phyloP scores from a whole-genome alignment of 129 eudicot genomes.

The Logfia minima region DNA sequence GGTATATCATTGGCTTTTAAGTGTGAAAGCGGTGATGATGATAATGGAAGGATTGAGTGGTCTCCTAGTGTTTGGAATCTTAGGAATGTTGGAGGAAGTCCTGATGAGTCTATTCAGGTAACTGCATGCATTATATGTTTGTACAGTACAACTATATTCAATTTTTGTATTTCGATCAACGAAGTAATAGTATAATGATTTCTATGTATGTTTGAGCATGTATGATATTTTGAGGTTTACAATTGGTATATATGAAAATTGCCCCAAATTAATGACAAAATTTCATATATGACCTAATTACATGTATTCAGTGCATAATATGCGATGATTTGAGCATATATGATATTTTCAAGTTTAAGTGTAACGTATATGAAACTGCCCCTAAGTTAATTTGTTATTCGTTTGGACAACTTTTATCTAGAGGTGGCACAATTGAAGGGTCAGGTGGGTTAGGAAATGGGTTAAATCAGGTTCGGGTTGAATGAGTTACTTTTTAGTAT shows the following conservation, averaged over 20 bases:
- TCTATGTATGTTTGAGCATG: neutral
- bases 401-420: neutral
- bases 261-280: neutral
- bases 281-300: neutral
- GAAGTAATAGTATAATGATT: neutral
- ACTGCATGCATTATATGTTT: neutral
- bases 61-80: conserved; percentile 65
- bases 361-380: too few relatives aligned
- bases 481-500: neutral
- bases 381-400: neutral
- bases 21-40: conserved; percentile 26
- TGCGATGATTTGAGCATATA: too few relatives aligned
- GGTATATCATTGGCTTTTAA: conserved; percentile 65
- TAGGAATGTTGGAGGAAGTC: conserved; percentile 50
- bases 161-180: neutral
- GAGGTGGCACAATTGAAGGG: neutral
- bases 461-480: neutral
- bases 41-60: conserved; percentile 50
- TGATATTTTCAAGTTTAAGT: too few relatives aligned
- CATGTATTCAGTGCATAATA: neutral
- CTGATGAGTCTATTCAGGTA: conserved; percentile 73
- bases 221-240: neutral
- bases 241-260: neutral
- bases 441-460: neutral
- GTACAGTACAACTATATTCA: neutral